Evolutionary conservation across 2,329 filamentous ascomycete genomes (phyloP), one percentile per base, ranked within the genome.

Genomic region (Ophiostoma triangulosporum): DNA sequence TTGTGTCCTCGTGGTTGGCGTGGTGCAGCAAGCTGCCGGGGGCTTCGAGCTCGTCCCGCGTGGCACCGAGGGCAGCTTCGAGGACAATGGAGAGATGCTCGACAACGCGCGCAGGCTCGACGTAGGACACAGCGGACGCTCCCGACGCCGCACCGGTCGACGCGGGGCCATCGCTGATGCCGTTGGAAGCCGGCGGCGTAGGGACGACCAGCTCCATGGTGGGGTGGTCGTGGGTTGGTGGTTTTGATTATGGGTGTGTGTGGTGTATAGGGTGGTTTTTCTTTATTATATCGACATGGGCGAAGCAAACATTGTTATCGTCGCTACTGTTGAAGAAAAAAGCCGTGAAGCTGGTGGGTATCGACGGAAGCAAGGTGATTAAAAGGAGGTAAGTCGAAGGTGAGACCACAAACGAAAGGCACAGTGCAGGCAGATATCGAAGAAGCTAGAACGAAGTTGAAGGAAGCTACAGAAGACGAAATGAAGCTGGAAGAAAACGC

Each of bases 21-120:
- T 82, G 75, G 55, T 89, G 88, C 57, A 98, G 75, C 68, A 98
- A 74, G 71, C 88, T 96, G 58, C 87, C 89, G 15, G 82, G 73
- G 59, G 80, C 78, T 66, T 91, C 82, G 53, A 98, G 80, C 64
- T 98, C 91, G 58, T 80, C 75, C 64, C 81, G 81, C 54, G 79
- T 79, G 61, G 87, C 85, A 60, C 86, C 86, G 48, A 91, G 76
- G 59, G 84, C 84, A 55, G 86, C 78, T 66, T 82, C 77, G 60
- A 88, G 78, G 55, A 90, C 78, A 56, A 80, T 75, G 36, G 76
- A 75, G 57, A 91, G 73, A 67, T 91, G 82, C 56, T 89, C 81
- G 59, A 90, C 74, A 51, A 90, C 75, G 60, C 78, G 71, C 59
- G 71, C 73, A n/a, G 85, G 80, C 62, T 89, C 85, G 64, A 87